Percentiles rank a stretch among this genome's conserved stretches.
phyloP scores from a whole-genome alignment of 2,329 filamentous ascomycete genomes.

The Ophiosphaerella herpotricha region DNA sequence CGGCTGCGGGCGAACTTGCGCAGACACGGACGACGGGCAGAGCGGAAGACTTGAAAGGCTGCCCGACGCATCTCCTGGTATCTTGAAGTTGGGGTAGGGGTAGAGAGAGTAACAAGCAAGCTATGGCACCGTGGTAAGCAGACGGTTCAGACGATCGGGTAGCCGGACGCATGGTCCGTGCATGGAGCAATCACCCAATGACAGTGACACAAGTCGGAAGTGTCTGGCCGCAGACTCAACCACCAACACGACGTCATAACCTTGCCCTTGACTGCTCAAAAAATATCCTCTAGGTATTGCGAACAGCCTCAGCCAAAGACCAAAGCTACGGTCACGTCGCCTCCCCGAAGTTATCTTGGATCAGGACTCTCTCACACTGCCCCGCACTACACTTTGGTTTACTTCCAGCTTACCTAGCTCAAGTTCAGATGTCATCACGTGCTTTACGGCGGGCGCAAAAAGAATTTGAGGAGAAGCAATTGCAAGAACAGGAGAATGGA shows the following conservation, averaged over 20 bases:
- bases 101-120: conserved; percentile 12
- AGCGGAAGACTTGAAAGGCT: conserved; percentile 69
- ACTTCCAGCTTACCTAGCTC: not conserved
- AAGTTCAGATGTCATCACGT: conserved; percentile 64
- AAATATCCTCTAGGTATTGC: not conserved
- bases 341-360: too few species aligned
- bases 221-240: conserved; percentile 4
- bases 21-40: conserved; percentile 67
- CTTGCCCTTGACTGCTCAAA: conserved; percentile 1
- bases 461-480: conserved; percentile 63
- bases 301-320: too few species aligned
- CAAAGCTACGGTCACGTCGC: too few species aligned
- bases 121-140: not conserved
- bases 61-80: conserved; percentile 70
- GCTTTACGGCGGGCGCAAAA: conserved; percentile 68
- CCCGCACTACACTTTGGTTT: too few species aligned
- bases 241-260: conserved; percentile 24
- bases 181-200: conserved; percentile 21
- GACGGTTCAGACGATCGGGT: not conserved
- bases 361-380: too few species aligned
- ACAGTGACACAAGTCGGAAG: conserved; percentile 14
- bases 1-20: conserved; percentile 62
- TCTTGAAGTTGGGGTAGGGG: conserved; percentile 12
- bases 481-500: conserved; percentile 45
- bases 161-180: not conserved